Percentiles rank a stretch among this genome's conserved stretches.
These are phyloP conservation scores for Talaromyces thailandensis DNA, from an alignment of 495 filamentous ascomycete species.

Conservation along the genomic window DNA sequence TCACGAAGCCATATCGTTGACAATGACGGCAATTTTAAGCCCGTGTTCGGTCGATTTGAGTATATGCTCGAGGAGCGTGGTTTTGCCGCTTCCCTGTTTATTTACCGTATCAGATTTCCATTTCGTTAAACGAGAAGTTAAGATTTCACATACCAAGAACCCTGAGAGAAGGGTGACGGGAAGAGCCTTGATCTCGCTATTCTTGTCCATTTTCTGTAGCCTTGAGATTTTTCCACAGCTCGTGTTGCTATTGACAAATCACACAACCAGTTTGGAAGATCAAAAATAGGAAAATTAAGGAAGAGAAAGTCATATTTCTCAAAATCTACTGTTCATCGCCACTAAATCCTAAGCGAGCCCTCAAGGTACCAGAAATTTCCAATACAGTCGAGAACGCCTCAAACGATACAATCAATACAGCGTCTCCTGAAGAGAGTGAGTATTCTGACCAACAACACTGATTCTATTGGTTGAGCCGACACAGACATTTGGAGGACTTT, in stretches of 20 bases:
- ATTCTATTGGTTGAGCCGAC: neutral
- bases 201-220: neutral
- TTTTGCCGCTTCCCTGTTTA: conserved; percentile 44
- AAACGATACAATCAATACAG: neutral
- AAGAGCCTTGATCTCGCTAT: conserved; percentile 9
- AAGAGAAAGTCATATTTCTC: no score
- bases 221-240: neutral
- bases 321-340: neutral
- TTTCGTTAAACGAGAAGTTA: neutral
- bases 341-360: neutral
- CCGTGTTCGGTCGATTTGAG: conserved; percentile 44
- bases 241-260: neutral
- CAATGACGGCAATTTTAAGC: conserved; percentile 45
- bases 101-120: neutral
- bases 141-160: conserved; percentile 30
- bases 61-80: conserved; percentile 48
- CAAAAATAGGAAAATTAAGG: neutral
- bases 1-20: conserved; percentile 48
- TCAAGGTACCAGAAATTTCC: neutral
- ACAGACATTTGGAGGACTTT: neutral
- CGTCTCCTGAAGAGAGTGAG: neutral
- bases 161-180: conserved; percentile 41
- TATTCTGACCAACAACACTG: neutral
- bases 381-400: neutral
- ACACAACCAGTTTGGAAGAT: neutral